phyloP scores from a whole-genome alignment of 1,284 basidiomycete species.

The Wallemia ichthyophaga region DNA sequence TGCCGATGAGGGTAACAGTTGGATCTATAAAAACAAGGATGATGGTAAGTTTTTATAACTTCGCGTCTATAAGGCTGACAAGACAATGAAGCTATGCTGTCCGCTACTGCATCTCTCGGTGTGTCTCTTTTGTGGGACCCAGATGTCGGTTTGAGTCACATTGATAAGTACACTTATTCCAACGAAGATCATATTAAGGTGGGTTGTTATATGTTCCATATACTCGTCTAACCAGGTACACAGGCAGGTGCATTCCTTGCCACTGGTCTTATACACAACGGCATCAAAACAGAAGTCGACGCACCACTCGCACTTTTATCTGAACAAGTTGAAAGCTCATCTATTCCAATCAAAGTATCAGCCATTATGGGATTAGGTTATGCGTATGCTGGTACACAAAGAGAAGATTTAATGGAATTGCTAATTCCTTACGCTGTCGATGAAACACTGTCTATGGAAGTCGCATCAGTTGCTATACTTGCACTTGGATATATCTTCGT shows the following conservation, averaged over 20 bases:
- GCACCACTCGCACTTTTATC: conserved; percentile 69
- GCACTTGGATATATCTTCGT: conserved; percentile 86
- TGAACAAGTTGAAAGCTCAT: conserved; percentile 73
- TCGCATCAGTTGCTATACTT: conserved; percentile 56
- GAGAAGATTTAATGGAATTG: conserved; percentile 50
- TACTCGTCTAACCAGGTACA: background rate
- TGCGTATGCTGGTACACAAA: conserved; percentile 74
- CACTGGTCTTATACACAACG: conserved; percentile 69
- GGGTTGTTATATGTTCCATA: conserved; percentile 2
- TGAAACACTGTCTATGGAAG: conserved; percentile 57
- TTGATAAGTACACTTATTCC: conserved; percentile 95
- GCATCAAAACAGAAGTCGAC: conserved; percentile 75
- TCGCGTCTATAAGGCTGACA: conserved; percentile 1
- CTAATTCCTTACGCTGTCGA: conserved; percentile 57
- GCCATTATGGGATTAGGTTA: conserved; percentile 71
- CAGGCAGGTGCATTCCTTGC: conserved; percentile 79
- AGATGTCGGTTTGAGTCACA: conserved; percentile 69
- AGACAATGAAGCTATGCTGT: conserved; percentile 47
- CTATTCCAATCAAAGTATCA: conserved; percentile 48
- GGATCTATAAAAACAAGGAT: conserved; percentile 99
- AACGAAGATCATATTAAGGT: conserved; percentile 87
- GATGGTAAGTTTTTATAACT: conserved; percentile 28
- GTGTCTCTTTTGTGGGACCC: conserved; percentile 88
- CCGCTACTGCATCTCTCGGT: conserved; percentile 77
- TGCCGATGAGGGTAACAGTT: conserved; percentile 80